Evolutionary conservation across 2,329 filamentous ascomycete genomes (phyloP).

Genomic region (Periconia macrospinosa): DNA sequence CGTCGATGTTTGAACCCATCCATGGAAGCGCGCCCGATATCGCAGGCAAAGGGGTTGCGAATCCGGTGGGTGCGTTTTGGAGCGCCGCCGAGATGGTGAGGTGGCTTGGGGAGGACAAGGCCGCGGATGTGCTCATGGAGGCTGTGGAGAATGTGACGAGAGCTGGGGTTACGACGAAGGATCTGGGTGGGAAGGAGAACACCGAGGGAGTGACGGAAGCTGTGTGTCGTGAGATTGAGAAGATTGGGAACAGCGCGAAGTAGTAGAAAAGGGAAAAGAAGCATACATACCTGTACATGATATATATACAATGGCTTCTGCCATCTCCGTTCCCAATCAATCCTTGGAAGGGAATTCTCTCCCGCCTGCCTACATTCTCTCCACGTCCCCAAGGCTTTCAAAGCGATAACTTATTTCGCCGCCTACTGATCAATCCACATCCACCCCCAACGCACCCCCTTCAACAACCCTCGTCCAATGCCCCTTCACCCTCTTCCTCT

Average conservation of each 20-base stretch:
- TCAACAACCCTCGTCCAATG: conserved; percentile 48
- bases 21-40: conserved; percentile 16
- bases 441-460: conserved; percentile 14
- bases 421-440: neutral
- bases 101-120: conserved; percentile 8
- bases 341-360: neutral
- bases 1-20: conserved; percentile 12
- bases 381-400: neutral
- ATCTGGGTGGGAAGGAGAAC: conserved; percentile 6
- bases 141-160: conserved; percentile 10
- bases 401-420: too few species aligned
- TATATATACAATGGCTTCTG: neutral
- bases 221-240: conserved; percentile 4
- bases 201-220: conserved; percentile 3
- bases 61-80: conserved; percentile 14
- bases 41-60: conserved; percentile 15
- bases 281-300: conserved; percentile 1
- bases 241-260: conserved; percentile 66
- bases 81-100: conserved; percentile 6
- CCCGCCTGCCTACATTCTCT: neutral
- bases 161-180: conserved; percentile 1
- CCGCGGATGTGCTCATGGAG: conserved; percentile 1
- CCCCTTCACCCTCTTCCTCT: conserved; percentile 51
- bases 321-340: too few species aligned
- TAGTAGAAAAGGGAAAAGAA: conserved; percentile 59